Evolutionary conservation across 78 protist genomes (phyloP), one percentile per base, ranked within the genome.

Genomic region (Dictyostelium capitatum): DNA sequence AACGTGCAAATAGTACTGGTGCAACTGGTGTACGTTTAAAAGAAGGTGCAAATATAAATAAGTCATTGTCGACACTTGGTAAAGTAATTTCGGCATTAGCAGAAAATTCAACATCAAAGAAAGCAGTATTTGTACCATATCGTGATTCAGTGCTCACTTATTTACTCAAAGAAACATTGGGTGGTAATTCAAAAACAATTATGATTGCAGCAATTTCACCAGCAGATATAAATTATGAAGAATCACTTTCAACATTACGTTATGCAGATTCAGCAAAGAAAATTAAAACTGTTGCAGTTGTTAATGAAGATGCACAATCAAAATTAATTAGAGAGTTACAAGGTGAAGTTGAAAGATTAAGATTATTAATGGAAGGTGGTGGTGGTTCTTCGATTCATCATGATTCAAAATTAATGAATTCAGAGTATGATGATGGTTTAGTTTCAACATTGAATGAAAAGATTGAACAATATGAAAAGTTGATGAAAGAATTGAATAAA

Each of bases 111-210:
- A 79, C 89, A 3, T 41, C 83, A 73, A 79, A 90, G 74, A 96
- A 97, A 54, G 74, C 73, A 17, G 93, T 57, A 5, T 89, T 84
- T 54, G 95, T 98, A 6, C 99, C 99, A 7, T 98, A 97, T 78
- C 95, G 99, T 23, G 99, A 98, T 90, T 98, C 99, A 30, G 83
- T 77, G 30, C 95, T 98, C 37, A 98, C 99, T 59, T 84, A 89
- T 37, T 91, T 99, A 78, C 83, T 99, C 25, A 98, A 99, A 43
- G 99, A 98, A 80, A 82, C 97, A 4, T 89, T 98, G 19, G 99
- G 99, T 48, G 99, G 99, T 70, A 97, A 98, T 80, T 64, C 96
- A 17, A 43, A 78, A 19, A 98, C 99, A 1, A 96, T 97, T 73
- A 98, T 99, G 99, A 95, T 99, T 20, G 98, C 99, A 2, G 94